Evolutionary conservation across 2,329 filamentous ascomycete genomes (phyloP), one percentile per base, ranked within the genome.

Genomic region (Aspergillus novofumigatus): DNA sequence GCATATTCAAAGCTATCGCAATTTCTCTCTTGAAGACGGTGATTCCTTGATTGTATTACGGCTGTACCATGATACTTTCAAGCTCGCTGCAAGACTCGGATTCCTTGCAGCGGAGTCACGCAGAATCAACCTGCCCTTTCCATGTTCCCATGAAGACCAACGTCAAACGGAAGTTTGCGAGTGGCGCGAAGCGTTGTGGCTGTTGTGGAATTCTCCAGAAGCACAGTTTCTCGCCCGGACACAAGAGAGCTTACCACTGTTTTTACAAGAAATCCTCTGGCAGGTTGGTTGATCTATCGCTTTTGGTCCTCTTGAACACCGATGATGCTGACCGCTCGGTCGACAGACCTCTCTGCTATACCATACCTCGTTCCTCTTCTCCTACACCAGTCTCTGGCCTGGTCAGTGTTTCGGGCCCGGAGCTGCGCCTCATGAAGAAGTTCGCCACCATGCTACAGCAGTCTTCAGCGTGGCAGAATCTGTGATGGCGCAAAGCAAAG

Each of bases 361-460:
- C 67, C 78, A 81, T 60, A 73, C 73, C 21, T 77, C 75, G 47
- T 72, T 80, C 20, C 74, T 85, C 52, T 83, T 82, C 64, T 77
- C 78, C n/a, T 78, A 80, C 55, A 82, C 79, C 4, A 80, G 77
- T 62, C 80, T 84, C 76, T 83, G 78, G 72, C 75, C 77, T 3
- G 69, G 72, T 4, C 82, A 84, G 66, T 67, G 75, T 2, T 62
- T 74, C 9, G 72, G 78, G 23, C 73, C 70, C 1, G 71, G 68
- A 8, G 70, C 72, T 17, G 67, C 72, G 17, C 67, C 74, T 21
- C 66, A 74, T 35, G 61, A 68, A 25, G 77, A 82, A 59, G 77
- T 82, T 45, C 72, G 75, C 14, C 69, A 74, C 42, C 79, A 79
- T 35, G 73, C 74, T 20, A 64, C 68, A 10, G 71, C 77, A 44